A percentile compares a stretch with the other conserved stretches of the same genome.
Conservation (phyloP, 768 basidiomycete genomes). For the Asterophora lycoperdoides region DNA sequence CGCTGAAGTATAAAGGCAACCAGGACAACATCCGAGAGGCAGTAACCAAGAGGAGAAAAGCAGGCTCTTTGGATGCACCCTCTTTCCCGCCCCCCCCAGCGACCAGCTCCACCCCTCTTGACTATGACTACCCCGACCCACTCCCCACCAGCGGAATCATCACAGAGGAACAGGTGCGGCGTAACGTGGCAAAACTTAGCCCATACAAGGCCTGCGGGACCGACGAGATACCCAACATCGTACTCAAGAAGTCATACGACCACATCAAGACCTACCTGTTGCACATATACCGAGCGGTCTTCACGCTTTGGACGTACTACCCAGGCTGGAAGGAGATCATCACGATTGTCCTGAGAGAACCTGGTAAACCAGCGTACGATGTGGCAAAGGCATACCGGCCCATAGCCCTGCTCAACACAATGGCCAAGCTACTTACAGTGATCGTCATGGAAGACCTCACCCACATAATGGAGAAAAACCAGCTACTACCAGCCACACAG, state of each 20-base stretch:
- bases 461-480: slow-evolving; percentile 7
- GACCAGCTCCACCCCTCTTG: neutral
- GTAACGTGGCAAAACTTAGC: too few species aligned
- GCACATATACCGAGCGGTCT: slow-evolving; percentile 24
- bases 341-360: too few species aligned
- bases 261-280: slow-evolving; percentile 21
- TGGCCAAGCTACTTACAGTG: slow-evolving; percentile 16
- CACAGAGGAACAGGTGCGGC: slow-evolving; percentile 11
- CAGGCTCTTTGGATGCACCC: neutral
- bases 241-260: slow-evolving; percentile 23
- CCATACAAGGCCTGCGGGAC: too few species aligned
- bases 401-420: slow-evolving; percentile 26
- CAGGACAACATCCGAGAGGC: too few species aligned
- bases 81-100: neutral
- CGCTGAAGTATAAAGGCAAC: too few species aligned
- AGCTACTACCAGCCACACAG: slow-evolving; percentile 22
- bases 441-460: slow-evolving; percentile 20
- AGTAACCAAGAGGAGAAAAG: too few species aligned
- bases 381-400: slow-evolving; percentile 32
- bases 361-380: too few species aligned
- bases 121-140: neutral
- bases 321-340: slow-evolving; percentile 17
- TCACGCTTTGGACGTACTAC: slow-evolving; percentile 24
- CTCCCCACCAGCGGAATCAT: neutral
- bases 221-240: slow-evolving; percentile 26